A percentile compares a stretch with the other conserved stretches of the same genome.
Conservation (phyloP, 2,329 filamentous ascomycete species). For the Hypoxylon sp. region DNA sequence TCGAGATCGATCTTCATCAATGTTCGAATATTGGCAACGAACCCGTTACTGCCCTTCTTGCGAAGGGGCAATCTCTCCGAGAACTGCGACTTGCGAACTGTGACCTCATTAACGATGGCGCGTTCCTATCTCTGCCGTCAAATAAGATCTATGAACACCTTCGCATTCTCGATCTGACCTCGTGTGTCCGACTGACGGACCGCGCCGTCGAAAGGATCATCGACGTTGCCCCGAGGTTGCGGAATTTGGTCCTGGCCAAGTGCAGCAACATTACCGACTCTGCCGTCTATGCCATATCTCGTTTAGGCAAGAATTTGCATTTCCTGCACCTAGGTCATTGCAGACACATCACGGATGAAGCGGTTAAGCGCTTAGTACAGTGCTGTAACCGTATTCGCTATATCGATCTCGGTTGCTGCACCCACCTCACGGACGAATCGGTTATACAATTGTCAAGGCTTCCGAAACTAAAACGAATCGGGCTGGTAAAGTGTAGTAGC, state of each 20-base stretch:
- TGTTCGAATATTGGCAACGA: constrained; percentile 85
- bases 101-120: constrained; percentile 85
- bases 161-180: constrained; percentile 93
- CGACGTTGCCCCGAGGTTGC: constrained; percentile 84
- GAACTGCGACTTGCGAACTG: constrained; percentile 92
- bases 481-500: constrained; percentile 90
- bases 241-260: constrained; percentile 95
- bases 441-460: constrained; percentile 86
- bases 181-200: constrained; percentile 87
- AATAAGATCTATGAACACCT: constrained; percentile 85
- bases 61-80: constrained; percentile 84
- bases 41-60: constrained; percentile 85
- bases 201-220: constrained; percentile 91
- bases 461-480: constrained; percentile 94
- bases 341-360: constrained; percentile 88
- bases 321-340: constrained; percentile 98
- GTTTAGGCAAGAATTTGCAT: constrained; percentile 94
- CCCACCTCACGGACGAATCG: constrained; percentile 87
- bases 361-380: constrained; percentile 86
- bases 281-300: constrained; percentile 88
- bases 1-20: constrained; percentile 95
- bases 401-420: constrained; percentile 97
- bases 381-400: constrained; percentile 95
- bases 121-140: constrained; percentile 83
- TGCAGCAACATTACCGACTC: constrained; percentile 93